Evolutionary conservation across 2,329 filamentous ascomycete genomes (phyloP).

Genomic region (Albophoma yamanashiensis): DNA sequence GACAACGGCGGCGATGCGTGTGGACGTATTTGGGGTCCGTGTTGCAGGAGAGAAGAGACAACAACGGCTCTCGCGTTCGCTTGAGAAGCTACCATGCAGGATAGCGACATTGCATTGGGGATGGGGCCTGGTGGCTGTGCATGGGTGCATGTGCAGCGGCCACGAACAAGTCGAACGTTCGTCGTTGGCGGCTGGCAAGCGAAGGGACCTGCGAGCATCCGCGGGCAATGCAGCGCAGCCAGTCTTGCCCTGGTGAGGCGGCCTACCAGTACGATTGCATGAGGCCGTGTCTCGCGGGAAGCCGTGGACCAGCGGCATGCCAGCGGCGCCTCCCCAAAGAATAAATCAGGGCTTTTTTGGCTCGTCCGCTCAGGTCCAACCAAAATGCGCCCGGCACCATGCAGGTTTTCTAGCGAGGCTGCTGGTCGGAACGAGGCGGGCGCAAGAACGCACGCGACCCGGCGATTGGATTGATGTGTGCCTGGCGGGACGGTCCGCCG

Average conservation of each 20-base stretch:
- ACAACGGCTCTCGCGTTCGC: not conserved
- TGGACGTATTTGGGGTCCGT: not conserved
- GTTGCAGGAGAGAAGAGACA: not conserved
- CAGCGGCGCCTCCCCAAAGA: not conserved
- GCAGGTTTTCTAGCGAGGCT: no score
- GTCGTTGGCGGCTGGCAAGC: not conserved
- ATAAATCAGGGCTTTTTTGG: not conserved
- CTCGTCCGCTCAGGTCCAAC: not conserved
- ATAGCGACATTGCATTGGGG: not conserved
- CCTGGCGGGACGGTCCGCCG: not conserved
- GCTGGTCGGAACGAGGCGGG: not conserved
- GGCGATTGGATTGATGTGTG: not conserved
- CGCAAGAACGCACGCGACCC: not conserved
- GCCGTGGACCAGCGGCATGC: not conserved
- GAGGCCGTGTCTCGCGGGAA: not conserved
- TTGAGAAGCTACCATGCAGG: not conserved
- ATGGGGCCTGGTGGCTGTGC: not conserved
- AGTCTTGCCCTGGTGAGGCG: not conserved
- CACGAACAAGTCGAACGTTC: not conserved
- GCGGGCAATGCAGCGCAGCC: not conserved
- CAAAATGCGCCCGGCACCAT: not conserved
- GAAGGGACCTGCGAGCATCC: not conserved
- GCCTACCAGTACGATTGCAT: not conserved
- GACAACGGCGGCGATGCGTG: no score
- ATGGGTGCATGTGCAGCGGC: not conserved